Percentiles rank a stretch among this genome's conserved stretches.
phyloP scores from a whole-genome alignment of 2,329 filamentous ascomycete genomes.

The Myriosclerotinia scirpicola region DNA sequence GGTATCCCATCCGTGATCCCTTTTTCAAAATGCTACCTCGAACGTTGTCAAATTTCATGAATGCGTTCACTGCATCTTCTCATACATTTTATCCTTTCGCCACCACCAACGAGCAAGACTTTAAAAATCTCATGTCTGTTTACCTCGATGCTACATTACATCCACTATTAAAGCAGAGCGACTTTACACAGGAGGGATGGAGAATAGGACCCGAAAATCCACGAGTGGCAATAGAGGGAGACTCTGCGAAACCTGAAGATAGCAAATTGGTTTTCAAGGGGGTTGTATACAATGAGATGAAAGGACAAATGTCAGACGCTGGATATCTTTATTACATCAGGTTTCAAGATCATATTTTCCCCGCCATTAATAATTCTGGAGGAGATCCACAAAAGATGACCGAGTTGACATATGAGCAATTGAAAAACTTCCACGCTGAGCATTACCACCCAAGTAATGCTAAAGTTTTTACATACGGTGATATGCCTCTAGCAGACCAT shows the following conservation, averaged over 20 bases:
- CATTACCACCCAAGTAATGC: conserved; percentile 98
- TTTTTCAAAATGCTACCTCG: conserved; percentile 99
- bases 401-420: conserved; percentile 85
- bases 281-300: conserved; percentile 99
- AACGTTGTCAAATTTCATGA: conserved; percentile 99
- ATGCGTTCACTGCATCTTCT: conserved; percentile 93
- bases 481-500: conserved; percentile 83
- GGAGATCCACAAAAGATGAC: conserved; percentile 97
- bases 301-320: conserved; percentile 97
- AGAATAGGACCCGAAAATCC: conserved; percentile 91
- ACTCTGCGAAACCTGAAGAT: conserved; percentile 51
- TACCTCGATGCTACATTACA: conserved; percentile 94
- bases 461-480: conserved; percentile 92
- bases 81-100: conserved; percentile 98
- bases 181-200: conserved; percentile 98
- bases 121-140: conserved; percentile 92
- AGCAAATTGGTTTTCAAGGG: conserved; percentile 89
- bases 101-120: conserved; percentile 93
- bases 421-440: conserved; percentile 82
- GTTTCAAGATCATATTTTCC: conserved; percentile 93
- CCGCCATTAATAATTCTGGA: conserved; percentile 92
- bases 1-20: conserved; percentile 94
- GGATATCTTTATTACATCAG: conserved; percentile 94
- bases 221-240: conserved; percentile 46
- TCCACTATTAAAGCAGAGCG: conserved; percentile 82